phyloP scores from a whole-genome alignment of 2,329 filamentous ascomycete genomes.

The Claviceps paspali region DNA sequence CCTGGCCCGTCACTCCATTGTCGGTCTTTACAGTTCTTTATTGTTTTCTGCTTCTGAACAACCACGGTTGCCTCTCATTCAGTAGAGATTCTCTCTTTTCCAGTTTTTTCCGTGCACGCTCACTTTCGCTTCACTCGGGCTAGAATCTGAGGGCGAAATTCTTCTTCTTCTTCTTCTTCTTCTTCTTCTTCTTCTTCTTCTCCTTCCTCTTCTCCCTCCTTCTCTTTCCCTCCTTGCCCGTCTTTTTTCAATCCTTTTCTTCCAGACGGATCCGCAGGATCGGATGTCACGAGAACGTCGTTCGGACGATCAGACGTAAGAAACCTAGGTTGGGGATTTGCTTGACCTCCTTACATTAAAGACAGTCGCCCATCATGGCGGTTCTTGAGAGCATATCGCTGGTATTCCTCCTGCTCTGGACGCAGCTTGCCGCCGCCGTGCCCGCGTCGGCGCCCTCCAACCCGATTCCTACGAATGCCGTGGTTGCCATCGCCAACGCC shows the following conservation, averaged over 20 bases:
- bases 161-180: background rate
- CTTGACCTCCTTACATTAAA: too few relatives aligned
- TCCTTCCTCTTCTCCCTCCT: background rate
- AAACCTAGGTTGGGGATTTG: too few relatives aligned
- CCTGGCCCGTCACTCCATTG: background rate
- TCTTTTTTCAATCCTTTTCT: too few relatives aligned
- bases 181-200: background rate
- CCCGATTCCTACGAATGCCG: background rate
- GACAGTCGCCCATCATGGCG: too few relatives aligned
- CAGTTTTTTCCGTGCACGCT: too few relatives aligned
- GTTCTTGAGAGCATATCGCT: too few relatives aligned
- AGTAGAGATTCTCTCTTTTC: too few relatives aligned
- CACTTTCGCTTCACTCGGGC: background rate
- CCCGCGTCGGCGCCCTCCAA: background rate
- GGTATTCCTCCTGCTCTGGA: background rate
- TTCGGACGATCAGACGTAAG: too few relatives aligned
- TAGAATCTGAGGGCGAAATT: too few relatives aligned
- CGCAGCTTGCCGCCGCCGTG: slow-evolving; percentile 1
- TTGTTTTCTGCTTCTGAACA: background rate
- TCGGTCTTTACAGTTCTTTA: background rate
- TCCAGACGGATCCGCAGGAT: slow-evolving; percentile 1
- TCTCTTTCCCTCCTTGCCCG: too few relatives aligned
- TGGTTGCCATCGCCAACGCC: slow-evolving; percentile 33
- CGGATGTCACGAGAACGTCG: slow-evolving; percentile 1
- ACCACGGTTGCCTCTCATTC: too few relatives aligned